These are phyloP conservation scores for Colletotrichum tropicale DNA, from an alignment of 2,329 filamentous ascomycete genomes.

Conservation along the genomic window DNA sequence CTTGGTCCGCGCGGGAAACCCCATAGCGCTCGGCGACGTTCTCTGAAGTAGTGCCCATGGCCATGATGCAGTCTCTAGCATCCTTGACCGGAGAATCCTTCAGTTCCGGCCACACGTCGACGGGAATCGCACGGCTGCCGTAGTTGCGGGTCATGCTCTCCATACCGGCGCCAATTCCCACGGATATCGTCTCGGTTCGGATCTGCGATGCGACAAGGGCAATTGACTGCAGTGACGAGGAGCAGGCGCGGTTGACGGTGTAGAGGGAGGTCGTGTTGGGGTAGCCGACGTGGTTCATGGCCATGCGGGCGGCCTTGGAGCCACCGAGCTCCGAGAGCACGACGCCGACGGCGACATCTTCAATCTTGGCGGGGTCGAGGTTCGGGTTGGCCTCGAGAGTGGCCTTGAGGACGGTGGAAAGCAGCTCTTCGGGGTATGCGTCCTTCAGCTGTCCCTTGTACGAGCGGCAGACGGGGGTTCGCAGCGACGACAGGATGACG, in stretches of 20 bases:
- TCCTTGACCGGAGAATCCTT: conserved; percentile 68
- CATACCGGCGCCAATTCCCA: conserved; percentile 87
- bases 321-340: conserved; percentile 92
- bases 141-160: conserved; percentile 97
- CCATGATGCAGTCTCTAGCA: conserved; percentile 87
- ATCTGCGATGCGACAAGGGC: conserved; percentile 78
- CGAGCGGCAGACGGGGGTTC: conserved; percentile 83
- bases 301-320: conserved; percentile 89
- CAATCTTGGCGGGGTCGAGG: conserved; percentile 70
- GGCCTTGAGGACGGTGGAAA: conserved; percentile 68
- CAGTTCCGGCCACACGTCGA: conserved; percentile 78
- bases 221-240: conserved; percentile 78
- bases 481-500: conserved; percentile 88
- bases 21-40: conserved; percentile 83
- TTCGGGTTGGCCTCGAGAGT: conserved; percentile 76
- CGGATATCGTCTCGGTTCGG: conserved; percentile 71
- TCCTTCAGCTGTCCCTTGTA: conserved; percentile 86
- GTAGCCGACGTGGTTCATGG: conserved; percentile 82
- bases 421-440: conserved; percentile 88
- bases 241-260: conserved; percentile 89
- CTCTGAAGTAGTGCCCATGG: conserved; percentile 90
- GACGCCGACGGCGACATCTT: conserved; percentile 87
- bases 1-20: conserved; percentile 77
- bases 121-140: conserved; percentile 81
- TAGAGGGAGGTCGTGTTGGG: conserved; percentile 76